Evolutionary conservation across 805 yeast species (phyloP).

Genomic region (Candida sonorensis): DNA sequence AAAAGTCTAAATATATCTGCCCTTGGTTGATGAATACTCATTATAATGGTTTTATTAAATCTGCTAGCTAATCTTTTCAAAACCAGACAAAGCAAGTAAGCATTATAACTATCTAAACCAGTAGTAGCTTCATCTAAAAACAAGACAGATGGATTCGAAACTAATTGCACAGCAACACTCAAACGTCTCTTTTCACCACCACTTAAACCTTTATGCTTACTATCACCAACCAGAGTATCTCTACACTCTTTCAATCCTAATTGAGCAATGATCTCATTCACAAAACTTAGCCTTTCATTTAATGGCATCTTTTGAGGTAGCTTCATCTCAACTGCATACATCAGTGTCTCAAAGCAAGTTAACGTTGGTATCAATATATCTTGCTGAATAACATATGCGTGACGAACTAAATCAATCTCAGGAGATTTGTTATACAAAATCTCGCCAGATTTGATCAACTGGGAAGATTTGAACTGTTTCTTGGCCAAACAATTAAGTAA

Average conservation of each 20-base stretch:
- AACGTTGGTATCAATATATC: conserved; percentile 67
- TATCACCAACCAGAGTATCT: conserved; percentile 51
- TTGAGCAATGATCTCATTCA: conserved; percentile 54
- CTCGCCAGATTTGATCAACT: conserved; percentile 31
- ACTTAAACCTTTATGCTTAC: conserved; percentile 52
- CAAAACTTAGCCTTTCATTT: conserved; percentile 39
- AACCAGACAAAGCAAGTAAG: conserved; percentile 54
- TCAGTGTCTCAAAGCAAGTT: conserved; percentile 64
- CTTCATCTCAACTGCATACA: conserved; percentile 65
- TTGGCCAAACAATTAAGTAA: conserved; percentile 60
- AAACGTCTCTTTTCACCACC: conserved; percentile 83
- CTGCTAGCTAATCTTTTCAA: conserved; percentile 48
- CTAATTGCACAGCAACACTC: conserved; percentile 70
- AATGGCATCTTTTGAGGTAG: conserved; percentile 41
- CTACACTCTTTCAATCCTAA: conserved; percentile 61
- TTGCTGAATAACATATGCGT: conserved; percentile 70
- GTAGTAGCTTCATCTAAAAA: conserved; percentile 88
- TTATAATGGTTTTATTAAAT: conserved; percentile 60
- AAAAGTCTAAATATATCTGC: conserved; percentile 65
- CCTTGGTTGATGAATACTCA: conserved; percentile 82
- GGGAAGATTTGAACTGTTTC: conserved; percentile 29
- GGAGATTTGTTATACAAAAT: conserved; percentile 34
- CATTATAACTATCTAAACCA: conserved; percentile 76
- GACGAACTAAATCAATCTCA: conserved; percentile 24
- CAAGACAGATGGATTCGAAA: conserved; percentile 68